Evolutionary conservation across 495 filamentous ascomycete species (phyloP), one percentile per base, ranked within the genome.

Genomic region (Hypomontagnella submonticulosa): DNA sequence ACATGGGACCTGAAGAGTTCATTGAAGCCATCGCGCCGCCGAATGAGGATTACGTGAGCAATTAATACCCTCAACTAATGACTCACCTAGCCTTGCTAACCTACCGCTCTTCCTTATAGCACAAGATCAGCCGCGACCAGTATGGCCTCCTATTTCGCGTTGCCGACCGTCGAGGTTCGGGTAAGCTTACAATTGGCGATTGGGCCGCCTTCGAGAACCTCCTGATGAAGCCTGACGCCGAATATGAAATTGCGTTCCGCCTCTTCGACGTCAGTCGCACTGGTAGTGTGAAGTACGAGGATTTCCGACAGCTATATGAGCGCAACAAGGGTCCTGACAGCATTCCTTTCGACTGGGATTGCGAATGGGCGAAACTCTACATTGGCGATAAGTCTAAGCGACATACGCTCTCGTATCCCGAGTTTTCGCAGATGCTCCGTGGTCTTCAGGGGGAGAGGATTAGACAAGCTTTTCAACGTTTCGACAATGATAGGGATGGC

Each of bases 231-330:
- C 92, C 95, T 62, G 95, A 98, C 66, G 96, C 95, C 71, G 96
- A 99, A 76, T 99, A 99, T 75, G 93, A 99, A 78, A 97, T 99
- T 66, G 94, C 93, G 4, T 99, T 97, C 79, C 90, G 96, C 57
- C 84, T 98, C 23, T 99, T 99, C 77, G 95, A 98, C 68, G 77
- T 89, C 61, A 86, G 95, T 20, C 87, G 90, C 34, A 89, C 85
- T 16, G 95, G 95, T 3, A 83, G 80, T 16, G 91, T 99, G 69
- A 92, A 91, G 69, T 97, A 92, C 67, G 91, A 96, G 0, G 85
- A 92, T 69, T 92, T 99, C 76, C 84, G 89, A 69, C 81, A 84
- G 33, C 82, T 93, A 33, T 97, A 93, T 76, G 88, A 92, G 70
- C 80, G 85, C 67, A 95, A 93, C 83, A 96, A 92, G 80, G 88